phyloP scores from a whole-genome alignment of 345 rosid species.

The Citrus maxima region DNA sequence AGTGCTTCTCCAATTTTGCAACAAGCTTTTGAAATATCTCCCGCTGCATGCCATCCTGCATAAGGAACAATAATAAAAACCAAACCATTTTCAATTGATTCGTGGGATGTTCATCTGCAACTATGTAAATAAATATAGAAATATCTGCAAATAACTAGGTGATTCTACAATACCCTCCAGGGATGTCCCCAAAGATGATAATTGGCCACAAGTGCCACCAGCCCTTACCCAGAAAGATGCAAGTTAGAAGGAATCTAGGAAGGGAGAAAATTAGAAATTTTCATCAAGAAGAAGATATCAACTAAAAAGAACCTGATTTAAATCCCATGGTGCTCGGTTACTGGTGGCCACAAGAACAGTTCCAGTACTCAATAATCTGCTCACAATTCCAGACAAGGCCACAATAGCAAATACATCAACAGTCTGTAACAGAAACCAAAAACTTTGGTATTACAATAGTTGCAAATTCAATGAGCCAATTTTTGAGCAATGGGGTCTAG shows the following conservation, averaged over 20 bases:
- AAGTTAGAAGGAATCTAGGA: not conserved
- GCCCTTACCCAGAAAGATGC: not conserved
- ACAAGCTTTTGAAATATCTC: slow-evolving; percentile 76
- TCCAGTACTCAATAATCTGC: slow-evolving; percentile 85
- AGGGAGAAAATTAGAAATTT: not conserved
- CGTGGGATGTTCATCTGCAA: not conserved
- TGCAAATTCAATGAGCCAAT: slow-evolving; percentile 9
- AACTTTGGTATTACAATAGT: slow-evolving; percentile 15
- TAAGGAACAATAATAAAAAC: slow-evolving; percentile 11
- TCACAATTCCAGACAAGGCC: slow-evolving; percentile 95
- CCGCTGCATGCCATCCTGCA: slow-evolving; percentile 93
- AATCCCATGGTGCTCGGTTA: slow-evolving; percentile 84
- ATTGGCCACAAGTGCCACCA: slow-evolving; percentile 1
- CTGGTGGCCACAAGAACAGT: slow-evolving; percentile 94
- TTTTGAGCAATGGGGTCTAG: not conserved
- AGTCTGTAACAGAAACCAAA: slow-evolving; percentile 60
- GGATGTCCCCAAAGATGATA: not conserved
- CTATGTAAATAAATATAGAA: not conserved
- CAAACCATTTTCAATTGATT: not conserved
- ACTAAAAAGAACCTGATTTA: slow-evolving; percentile 67
- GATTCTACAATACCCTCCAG: not conserved
- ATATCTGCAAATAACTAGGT: not conserved
- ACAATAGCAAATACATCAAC: slow-evolving; percentile 98
- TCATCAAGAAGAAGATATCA: slow-evolving; percentile 2
- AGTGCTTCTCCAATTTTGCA: slow-evolving; percentile 64